These are phyloP conservation scores for Medicago lupulina DNA, from an alignment of 306 rosid species.

Conservation along the genomic window DNA sequence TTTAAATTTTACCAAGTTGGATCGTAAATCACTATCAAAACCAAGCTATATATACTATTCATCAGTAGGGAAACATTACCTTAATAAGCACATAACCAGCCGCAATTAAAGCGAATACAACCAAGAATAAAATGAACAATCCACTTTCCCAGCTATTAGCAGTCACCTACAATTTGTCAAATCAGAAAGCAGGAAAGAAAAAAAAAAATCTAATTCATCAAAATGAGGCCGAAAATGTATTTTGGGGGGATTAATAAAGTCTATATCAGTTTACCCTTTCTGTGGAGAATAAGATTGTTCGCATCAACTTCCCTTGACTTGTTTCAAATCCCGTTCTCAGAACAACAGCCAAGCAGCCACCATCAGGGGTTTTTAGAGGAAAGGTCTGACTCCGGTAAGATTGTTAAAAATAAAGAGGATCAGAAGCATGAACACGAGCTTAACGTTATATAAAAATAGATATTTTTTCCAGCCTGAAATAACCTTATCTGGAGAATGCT, in stretches of 20 bases:
- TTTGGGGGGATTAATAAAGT: conserved; percentile 35
- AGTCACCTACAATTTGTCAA: conserved; percentile 67
- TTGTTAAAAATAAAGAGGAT: conserved; percentile 31
- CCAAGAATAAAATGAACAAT: conserved; percentile 89
- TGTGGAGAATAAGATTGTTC: conserved; percentile 95
- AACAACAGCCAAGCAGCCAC: conserved; percentile 97
- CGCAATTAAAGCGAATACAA: conserved; percentile 92
- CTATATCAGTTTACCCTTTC: conserved; percentile 77
- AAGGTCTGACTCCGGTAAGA: conserved; percentile 72
- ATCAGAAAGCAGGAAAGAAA: conserved; percentile 26
- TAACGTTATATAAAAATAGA: conserved; percentile 21
- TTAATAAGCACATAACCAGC: conserved; percentile 95
- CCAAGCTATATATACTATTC: conserved; percentile 28
- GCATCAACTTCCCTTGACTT: conserved; percentile 99
- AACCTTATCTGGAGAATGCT: conserved; percentile 97
- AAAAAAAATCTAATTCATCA: conserved; percentile 5
- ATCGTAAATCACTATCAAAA: conserved; percentile 29
- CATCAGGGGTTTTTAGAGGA: conserved; percentile 89
- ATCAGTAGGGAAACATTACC: conserved; percentile 56
- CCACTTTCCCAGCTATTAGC: conserved; percentile 99
- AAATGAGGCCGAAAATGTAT: conserved; percentile 4
- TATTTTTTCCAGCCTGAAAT: conserved; percentile 24
- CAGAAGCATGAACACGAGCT: conserved; percentile 34
- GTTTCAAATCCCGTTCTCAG: conserved; percentile 98
- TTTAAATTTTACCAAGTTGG: conserved; percentile 31